Conservation (phyloP, 768 basidiomycete genomes). For the Tricholoma terreum region DNA sequence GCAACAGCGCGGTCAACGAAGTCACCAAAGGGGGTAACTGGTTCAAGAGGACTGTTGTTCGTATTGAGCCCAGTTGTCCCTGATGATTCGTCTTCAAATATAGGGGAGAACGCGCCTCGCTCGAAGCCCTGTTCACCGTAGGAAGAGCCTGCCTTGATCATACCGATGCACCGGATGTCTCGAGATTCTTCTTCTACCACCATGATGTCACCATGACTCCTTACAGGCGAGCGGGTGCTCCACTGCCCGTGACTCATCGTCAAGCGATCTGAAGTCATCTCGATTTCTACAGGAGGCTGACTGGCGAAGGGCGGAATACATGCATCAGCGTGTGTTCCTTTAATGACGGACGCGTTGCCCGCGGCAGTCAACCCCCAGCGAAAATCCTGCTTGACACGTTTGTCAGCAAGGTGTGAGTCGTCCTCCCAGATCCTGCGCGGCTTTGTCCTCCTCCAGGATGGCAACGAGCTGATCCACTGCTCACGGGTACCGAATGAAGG, state of each 20-base stretch:
- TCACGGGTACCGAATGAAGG: conserved; percentile 65
- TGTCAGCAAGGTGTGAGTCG: conserved; percentile 31
- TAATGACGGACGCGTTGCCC: conserved; percentile 78
- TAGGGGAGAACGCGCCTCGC: conserved; percentile 54
- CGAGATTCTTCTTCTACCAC: conserved; percentile 23
- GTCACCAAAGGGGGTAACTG: conserved; percentile 73
- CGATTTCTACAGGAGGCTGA: conserved; percentile 22
- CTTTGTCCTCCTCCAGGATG: conserved; percentile 69
- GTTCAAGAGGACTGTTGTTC: conserved; percentile 68
- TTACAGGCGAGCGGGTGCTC: conserved; percentile 29
- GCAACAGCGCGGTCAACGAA: conserved; percentile 73
- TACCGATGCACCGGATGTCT: conserved; percentile 13
- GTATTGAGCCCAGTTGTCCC: conserved; percentile 49
- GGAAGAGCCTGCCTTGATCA: conserved; percentile 23
- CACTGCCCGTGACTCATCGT: conserved; percentile 36
- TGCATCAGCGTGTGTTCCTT: conserved; percentile 83
- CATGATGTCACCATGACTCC: conserved; percentile 26
- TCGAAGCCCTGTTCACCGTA: conserved; percentile 31
- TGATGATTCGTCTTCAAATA: conserved; percentile 65
- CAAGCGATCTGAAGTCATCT: conserved; percentile 40
- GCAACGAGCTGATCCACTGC: conserved; percentile 71
- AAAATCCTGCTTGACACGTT: conserved; percentile 55
- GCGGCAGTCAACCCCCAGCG: conserved; percentile 68
- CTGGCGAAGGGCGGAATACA: conserved; percentile 71
- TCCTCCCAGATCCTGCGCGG: conserved; percentile 67